Evolutionary conservation across 345 rosid species (phyloP), one percentile per base, ranked within the genome.

Genomic region (Euphorbia peplus): DNA sequence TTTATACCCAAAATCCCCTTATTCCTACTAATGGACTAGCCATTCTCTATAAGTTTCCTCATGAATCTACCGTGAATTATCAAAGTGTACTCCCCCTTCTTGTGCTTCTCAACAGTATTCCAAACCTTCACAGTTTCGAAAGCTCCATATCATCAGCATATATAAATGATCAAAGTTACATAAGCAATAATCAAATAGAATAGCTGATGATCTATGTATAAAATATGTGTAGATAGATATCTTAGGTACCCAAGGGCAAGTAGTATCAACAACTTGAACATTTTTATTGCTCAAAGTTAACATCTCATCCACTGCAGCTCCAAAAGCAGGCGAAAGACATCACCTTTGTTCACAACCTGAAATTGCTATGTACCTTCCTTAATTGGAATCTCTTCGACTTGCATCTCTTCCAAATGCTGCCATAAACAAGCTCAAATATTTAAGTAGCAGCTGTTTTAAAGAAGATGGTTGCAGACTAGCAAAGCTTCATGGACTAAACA

Each of bases 241-340:
- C 96, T 90, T 95, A 28, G 93, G 79, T 42, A 95, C 99, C 97
- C 96, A 95, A 64, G 97, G 97, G 83, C 99, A 95, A 76, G 99
- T 91, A 3, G 99, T 91, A 69, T 95, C 99, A 30, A 95, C 92
- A 53, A 95, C 89, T 71, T 91, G 99, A 2, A 95, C 95, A 42
- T 80, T 83, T 35, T 78, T 87, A 37, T 87, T 68, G 52, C 88
- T 84, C 48, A 91, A 71, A 75, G 78, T 75, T 78, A 82, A 76
- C 99, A 95, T 86, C 78, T 95, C 96, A 37, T 90, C 92, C 32
- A 95, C 97, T 4, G 87, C 87, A 82, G 90, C 99, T 66, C 99
- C 96, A 84, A 91, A 95, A 47, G 96, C 97, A 69, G 99, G 96
- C 75, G 91, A 84, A 75, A 91, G 78, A 95, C 97, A 75, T 90